Conservation (phyloP, 495 filamentous ascomycete genomes). For the Xylaria longipes region DNA sequence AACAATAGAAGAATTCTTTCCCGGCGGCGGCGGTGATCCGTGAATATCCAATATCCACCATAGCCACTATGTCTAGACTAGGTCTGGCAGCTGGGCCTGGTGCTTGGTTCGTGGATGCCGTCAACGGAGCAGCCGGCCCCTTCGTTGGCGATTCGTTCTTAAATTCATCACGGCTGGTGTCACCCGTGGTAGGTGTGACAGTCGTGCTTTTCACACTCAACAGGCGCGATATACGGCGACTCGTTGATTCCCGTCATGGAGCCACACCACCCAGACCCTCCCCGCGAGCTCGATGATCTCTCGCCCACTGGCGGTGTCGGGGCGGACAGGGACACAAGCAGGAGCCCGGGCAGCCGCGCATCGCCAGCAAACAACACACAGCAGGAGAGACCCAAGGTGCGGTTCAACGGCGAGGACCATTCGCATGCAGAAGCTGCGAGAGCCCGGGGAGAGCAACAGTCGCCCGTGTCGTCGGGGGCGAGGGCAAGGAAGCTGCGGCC, state of each 20-base stretch:
- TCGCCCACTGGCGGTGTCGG: neutral
- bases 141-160: neutral
- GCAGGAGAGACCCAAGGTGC: constrained; percentile 20
- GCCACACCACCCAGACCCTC: neutral
- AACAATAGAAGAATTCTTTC: neutral
- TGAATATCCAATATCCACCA: constrained; percentile 17
- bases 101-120: neutral
- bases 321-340: neutral
- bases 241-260: neutral
- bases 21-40: neutral
- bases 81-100: neutral
- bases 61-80: constrained; percentile 9
- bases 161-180: neutral
- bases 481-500: constrained; percentile 2
- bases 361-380: neutral
- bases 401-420: constrained; percentile 17
- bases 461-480: neutral
- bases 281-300: constrained; percentile 22
- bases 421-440: neutral
- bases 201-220: neutral
- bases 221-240: too few species aligned
- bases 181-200: neutral
- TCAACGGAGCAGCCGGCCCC: neutral
- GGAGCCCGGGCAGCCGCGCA: neutral
- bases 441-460: constrained; percentile 5